Evolutionary conservation across 1,284 basidiomycete species (phyloP), one percentile per base, ranked within the genome.

Genomic region (Coniferiporia sulphurascens): DNA sequence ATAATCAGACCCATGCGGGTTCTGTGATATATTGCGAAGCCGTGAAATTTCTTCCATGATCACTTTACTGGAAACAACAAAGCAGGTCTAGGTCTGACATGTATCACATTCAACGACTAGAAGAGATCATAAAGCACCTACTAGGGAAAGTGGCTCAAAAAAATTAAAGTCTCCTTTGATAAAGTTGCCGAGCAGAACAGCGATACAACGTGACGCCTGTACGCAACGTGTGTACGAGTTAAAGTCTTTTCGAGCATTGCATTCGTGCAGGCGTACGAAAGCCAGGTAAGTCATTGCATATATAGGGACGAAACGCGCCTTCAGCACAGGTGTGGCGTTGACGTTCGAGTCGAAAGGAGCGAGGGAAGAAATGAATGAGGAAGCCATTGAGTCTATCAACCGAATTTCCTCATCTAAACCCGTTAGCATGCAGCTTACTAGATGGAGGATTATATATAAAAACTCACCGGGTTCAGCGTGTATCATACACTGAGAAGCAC

Each of bases 191-290:
- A 52, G 55, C 35, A 57, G 48, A 35, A 48, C 53, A 4, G 59
- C 19, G n/a, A 61, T 57, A 51, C 52, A 57, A n/a, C 59, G 50
- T 13, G 59, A 48, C 12, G 59, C 59, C 41, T 61, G 59, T 0
- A 61, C 52, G 48, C 59, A 61, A 21, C 59, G 48, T 12, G 41
- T 22, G 45, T 61, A 61, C 19, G 59, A 48, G 19, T 55, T 32
- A 4, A 9, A 5, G 44, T 61, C 59, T 7, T 8, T 45, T 35
- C 34, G 55, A 27, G 59, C 54, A 8, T 55, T 49, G 6, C 19
- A n/a, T 32, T 61, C 59, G 27, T 61, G 59, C 35, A 61, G 34
- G 19, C 50, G 48, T 9, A 61, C 48, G 46, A 61, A 57, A 8
- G 59, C 45, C 21, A 53, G 51, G 36, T 61, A 61, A 12, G 59